These are phyloP conservation scores for Fragilariopsis cylindrus DNA, from an alignment of 108 stramenopile genomes.

Conservation along the genomic window DNA sequence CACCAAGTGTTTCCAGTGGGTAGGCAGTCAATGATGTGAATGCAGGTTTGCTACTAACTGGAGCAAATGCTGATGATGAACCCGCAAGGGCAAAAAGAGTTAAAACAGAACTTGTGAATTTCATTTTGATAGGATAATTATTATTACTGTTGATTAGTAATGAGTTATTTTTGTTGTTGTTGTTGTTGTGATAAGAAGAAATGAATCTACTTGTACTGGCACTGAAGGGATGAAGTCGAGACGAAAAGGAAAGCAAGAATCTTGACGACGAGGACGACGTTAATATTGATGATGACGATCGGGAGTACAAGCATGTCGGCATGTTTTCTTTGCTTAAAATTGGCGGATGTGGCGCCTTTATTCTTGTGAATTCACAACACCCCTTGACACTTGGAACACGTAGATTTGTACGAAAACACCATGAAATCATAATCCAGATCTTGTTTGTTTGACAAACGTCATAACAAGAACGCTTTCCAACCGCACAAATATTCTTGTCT, in stretches of 20 bases:
- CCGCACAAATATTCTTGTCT: conserved; percentile 1
- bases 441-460: conserved; percentile 14
- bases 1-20: conserved; percentile 35
- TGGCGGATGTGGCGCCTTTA: conserved; percentile 1
- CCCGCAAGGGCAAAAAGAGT: conserved; percentile 51
- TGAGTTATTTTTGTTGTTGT: neutral
- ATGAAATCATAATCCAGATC: neutral
- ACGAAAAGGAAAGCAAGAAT: conserved; percentile 3
- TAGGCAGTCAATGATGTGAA: conserved; percentile 8
- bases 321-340: neutral
- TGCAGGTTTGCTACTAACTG: conserved; percentile 23
- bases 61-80: conserved; percentile 53
- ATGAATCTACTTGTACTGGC: too few species aligned
- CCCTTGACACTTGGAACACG: conserved; percentile 17
- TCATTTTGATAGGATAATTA: conserved; percentile 48
- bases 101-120: conserved; percentile 53
- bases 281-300: neutral
- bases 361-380: neutral
- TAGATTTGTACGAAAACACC: neutral
- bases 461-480: conserved; percentile 8
- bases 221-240: conserved; percentile 1
- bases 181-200: neutral
- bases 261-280: conserved; percentile 4
- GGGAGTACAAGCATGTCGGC: neutral
- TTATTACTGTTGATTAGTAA: neutral